Conservation (phyloP, 2,329 filamentous ascomycete genomes). For the Fusarium annulatum region DNA sequence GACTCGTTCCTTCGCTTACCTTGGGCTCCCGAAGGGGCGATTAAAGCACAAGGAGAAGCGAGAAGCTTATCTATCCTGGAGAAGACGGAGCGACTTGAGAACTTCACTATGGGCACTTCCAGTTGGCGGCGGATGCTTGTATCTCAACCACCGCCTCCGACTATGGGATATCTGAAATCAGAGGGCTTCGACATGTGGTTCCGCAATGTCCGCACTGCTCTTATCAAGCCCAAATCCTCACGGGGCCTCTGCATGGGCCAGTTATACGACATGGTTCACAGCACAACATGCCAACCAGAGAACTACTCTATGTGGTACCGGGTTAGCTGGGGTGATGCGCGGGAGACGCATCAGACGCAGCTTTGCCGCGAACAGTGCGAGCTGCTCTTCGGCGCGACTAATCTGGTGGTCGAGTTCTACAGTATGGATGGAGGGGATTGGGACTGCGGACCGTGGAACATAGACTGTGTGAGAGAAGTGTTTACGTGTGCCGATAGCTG, state of each 20-base stretch:
- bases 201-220: conserved; percentile 2
- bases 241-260: conserved; percentile 32
- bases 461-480: conserved; percentile 7
- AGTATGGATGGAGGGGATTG: not conserved
- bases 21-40: conserved; percentile 26
- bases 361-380: conserved; percentile 2
- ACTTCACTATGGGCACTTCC: conserved; percentile 26
- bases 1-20: conserved; percentile 33
- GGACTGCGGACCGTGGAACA: conserved; percentile 19
- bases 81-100: conserved; percentile 15
- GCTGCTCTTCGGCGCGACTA: conserved; percentile 11
- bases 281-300: conserved; percentile 9
- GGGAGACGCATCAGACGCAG: not conserved
- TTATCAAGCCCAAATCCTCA: not conserved
- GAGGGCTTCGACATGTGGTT: conserved; percentile 24
- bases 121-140: conserved; percentile 43
- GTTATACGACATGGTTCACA: conserved; percentile 29
- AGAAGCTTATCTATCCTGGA: conserved; percentile 11
- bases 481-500: conserved; percentile 7
- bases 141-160: conserved; percentile 39
- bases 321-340: conserved; percentile 13
- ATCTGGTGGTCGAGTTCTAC: conserved; percentile 26
- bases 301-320: conserved; percentile 19
- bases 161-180: conserved; percentile 28
- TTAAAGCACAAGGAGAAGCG: not conserved